These are phyloP conservation scores for Trichoderma gracile DNA, from an alignment of 2,329 filamentous ascomycete species.

Conservation along the genomic window DNA sequence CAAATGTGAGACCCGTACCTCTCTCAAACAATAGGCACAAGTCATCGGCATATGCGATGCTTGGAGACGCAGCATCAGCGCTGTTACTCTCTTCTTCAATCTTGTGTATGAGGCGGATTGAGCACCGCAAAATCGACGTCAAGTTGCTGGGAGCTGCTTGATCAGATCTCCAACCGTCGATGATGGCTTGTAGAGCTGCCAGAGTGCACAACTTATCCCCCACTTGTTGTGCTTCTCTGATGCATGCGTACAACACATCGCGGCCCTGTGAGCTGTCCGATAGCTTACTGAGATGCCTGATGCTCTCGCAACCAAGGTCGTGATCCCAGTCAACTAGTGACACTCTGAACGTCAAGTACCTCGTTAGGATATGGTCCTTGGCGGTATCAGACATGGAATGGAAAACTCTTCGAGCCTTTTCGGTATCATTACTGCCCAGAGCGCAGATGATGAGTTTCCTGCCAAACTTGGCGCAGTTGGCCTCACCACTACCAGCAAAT, in stretches of 20 bases:
- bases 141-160: constrained; percentile 34
- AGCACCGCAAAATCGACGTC: constrained; percentile 49
- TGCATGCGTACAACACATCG: constrained; percentile 75
- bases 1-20: constrained; percentile 37
- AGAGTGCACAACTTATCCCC: constrained; percentile 61
- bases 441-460: constrained; percentile 76
- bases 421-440: constrained; percentile 47
- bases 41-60: constrained; percentile 43
- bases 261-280: constrained; percentile 49
- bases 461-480: constrained; percentile 66
- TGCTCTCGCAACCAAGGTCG: constrained; percentile 61
- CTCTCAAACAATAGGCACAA: constrained; percentile 54
- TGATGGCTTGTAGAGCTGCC: constrained; percentile 40
- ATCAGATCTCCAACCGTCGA: constrained; percentile 33
- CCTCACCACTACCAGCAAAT: constrained; percentile 64
- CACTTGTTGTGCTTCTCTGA: constrained; percentile 70
- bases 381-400: constrained; percentile 58
- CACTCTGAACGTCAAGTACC: constrained; percentile 74
- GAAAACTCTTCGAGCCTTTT: constrained; percentile 44
- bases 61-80: constrained; percentile 21
- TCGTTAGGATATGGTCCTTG: constrained; percentile 63
- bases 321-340: constrained; percentile 61
- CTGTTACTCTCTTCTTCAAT: constrained; percentile 41
- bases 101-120: constrained; percentile 52
- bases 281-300: constrained; percentile 59